phyloP scores from a whole-genome alignment of 2,329 filamentous ascomycete species.

The Helminthosporium solani region DNA sequence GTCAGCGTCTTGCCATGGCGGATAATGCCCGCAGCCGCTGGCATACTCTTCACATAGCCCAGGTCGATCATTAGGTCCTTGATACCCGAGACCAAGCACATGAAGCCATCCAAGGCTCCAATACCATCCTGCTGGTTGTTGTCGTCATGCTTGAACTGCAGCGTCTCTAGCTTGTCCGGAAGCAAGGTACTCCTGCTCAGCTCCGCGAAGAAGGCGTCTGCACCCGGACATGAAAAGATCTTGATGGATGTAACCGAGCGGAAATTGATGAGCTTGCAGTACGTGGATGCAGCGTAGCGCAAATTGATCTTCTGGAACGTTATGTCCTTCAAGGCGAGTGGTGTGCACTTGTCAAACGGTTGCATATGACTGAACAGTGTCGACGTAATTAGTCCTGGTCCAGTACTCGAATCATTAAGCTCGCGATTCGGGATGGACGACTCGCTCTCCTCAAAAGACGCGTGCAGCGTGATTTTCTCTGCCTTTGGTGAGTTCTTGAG shows the following conservation, averaged over 20 bases:
- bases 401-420: conserved; percentile 50
- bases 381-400: conserved; percentile 48
- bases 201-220: conserved; percentile 50
- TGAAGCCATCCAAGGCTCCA: conserved; percentile 49
- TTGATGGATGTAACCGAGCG: conserved; percentile 45
- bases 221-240: conserved; percentile 48
- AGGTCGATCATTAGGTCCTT: conserved; percentile 48
- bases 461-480: conserved; percentile 51
- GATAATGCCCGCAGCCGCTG: conserved; percentile 45
- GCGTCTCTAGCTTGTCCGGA: conserved; percentile 46
- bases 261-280: conserved; percentile 51
- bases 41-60: conserved; percentile 44
- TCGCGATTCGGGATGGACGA: conserved; percentile 40
- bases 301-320: conserved; percentile 49
- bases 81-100: conserved; percentile 50
- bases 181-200: conserved; percentile 48
- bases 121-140: conserved; percentile 51
- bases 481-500: conserved; percentile 45
- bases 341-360: conserved; percentile 50
- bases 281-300: conserved; percentile 51
- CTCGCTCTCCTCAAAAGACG: conserved; percentile 47
- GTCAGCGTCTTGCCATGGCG: conserved; percentile 50
- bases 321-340: conserved; percentile 47
- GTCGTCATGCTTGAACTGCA: conserved; percentile 52
- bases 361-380: conserved; percentile 50